Evolutionary conservation across 2,329 filamentous ascomycete genomes (phyloP).

Genomic region (Cercospora canescens): DNA sequence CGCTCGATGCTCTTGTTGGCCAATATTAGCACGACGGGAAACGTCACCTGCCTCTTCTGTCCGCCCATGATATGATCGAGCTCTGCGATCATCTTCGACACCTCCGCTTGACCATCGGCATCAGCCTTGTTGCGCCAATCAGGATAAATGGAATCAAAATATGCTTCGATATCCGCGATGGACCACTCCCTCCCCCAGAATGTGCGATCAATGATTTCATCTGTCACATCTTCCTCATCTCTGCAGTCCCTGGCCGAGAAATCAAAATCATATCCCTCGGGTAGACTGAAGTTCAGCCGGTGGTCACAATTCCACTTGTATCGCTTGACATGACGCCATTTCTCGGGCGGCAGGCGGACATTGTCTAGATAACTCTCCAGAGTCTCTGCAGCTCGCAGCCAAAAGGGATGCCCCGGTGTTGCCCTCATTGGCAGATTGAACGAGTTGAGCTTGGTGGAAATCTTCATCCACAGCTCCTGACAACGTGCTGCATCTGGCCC

Average conservation of each 20-base stretch:
- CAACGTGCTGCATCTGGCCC: too few species aligned
- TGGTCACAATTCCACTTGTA: neutral
- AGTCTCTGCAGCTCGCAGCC: neutral
- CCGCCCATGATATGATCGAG: neutral
- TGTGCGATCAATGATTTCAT: neutral
- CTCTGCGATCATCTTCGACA: neutral
- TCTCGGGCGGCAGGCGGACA: neutral
- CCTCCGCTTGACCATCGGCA: neutral
- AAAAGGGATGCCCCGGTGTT: too few species aligned
- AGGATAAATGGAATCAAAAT: neutral
- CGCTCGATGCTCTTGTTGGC: too few species aligned
- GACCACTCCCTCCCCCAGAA: neutral
- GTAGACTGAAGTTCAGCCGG: neutral
- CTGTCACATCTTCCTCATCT: neutral
- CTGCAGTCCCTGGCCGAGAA: neutral
- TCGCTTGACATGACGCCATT: neutral
- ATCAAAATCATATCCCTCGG: neutral
- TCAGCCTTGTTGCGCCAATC: neutral
- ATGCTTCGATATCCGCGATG: neutral
- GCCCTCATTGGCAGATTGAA: neutral
- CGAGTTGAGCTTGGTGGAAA: neutral
- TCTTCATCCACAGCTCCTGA: neutral
- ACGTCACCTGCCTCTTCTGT: neutral
- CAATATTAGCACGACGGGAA: neutral
- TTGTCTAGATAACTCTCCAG: neutral